A percentile compares a stretch with the other conserved stretches of the same genome.
Conservation (phyloP, 345 rosid species). For the Excoecaria cochinchinensis region DNA sequence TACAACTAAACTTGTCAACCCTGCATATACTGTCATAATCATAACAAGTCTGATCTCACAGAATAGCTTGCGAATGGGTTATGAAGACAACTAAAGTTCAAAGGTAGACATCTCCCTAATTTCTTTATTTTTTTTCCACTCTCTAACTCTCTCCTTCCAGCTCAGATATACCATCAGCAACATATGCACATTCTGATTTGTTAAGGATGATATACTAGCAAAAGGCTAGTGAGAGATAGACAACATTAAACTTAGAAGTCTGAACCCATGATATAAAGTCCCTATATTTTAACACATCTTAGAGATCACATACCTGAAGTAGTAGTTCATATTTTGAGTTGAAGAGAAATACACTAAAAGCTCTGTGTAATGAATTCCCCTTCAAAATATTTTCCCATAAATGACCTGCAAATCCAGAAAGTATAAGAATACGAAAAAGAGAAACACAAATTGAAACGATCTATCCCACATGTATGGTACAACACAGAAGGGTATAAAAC, state of each 20-base stretch:
- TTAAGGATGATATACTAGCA: background rate
- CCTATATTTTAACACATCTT: background rate
- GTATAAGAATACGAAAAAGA: background rate
- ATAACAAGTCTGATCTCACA: background rate
- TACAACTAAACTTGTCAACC: background rate
- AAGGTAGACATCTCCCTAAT: background rate
- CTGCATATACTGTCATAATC: background rate
- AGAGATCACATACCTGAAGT: slow-evolving; percentile 65
- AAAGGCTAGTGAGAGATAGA: no score
- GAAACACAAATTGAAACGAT: background rate
- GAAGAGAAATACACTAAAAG: slow-evolving; percentile 92
- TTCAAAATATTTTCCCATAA: slow-evolving; percentile 89
- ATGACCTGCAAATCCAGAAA: slow-evolving; percentile 63
- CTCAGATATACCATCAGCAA: background rate
- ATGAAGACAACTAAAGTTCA: background rate
- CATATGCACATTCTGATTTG: background rate
- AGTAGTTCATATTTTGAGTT: slow-evolving; percentile 94
- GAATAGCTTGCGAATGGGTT: background rate
- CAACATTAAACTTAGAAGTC: background rate
- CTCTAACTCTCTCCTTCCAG: background rate
- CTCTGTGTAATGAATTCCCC: slow-evolving; percentile 81
- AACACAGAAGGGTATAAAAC: background rate
- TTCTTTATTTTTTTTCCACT: background rate
- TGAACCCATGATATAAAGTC: background rate
- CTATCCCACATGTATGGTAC: background rate